Evolutionary conservation across 2,329 filamentous ascomycete genomes (phyloP), one percentile per base, ranked within the genome.

Genomic region (Fusarium torreyae): DNA sequence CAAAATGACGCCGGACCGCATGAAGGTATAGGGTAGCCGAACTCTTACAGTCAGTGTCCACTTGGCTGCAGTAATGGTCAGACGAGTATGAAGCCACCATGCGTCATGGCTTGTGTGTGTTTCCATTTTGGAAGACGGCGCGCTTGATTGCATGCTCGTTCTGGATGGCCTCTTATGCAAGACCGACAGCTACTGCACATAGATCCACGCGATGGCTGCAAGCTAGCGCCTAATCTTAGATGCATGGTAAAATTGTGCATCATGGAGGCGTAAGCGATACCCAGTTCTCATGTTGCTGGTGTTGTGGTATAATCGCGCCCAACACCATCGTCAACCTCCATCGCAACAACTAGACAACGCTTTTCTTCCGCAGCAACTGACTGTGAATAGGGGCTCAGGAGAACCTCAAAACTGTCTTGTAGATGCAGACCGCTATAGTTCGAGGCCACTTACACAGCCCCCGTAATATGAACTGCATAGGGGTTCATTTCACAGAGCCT

Each of bases 401-500:
- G 63, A 63, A 52, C 17, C 40, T 14, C 22, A 45, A 55, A 44
- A 49, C 44, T 45, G 43, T 54, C 24, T 56, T 55, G 56, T 46
- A 66, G 56, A 43, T 43, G 28, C 34, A 66, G 67, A 62, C 57
- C 62, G 55, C 68, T 57, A 48, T 38, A 55, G 48, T 58, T 53
- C 39, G 46, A 55, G 68, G 63, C 64, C 59, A 54, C 66, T 71
- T 70, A 53, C 57, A 67, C 50, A 57, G 57, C 61, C 72, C 69
- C 69, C 68, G 48, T 45, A 72, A 67, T 71, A 68, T 64, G 57
- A 72, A 71, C 45, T 64, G 65, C 61, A 63, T 64, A 75, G 65
- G 71, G 72, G 73, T 74, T 75, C 71, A 71, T 71, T 71, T 69
- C 46, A 71, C 55, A 72, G 67, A 75, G 69, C 65, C 69, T 57